Conservation (phyloP, 768 basidiomycete genomes). For the Agrocybe pediades region DNA sequence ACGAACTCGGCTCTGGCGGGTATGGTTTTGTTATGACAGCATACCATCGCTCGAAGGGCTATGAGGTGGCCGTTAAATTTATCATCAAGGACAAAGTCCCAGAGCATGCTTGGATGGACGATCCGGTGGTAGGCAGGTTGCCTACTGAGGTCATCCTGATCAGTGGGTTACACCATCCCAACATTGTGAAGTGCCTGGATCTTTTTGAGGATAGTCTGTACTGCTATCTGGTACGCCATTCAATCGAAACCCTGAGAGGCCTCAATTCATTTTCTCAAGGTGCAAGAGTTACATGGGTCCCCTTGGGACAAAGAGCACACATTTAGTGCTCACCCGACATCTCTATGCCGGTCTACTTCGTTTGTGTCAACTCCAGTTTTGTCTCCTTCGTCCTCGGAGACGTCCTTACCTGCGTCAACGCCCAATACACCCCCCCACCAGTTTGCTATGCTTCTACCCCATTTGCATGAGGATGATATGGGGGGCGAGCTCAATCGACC, state of each 20-base stretch:
- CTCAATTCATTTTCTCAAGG: conserved; percentile 41
- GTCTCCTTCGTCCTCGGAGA: conserved; percentile 44
- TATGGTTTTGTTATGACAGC: conserved; percentile 97
- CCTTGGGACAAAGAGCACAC: conserved; percentile 70
- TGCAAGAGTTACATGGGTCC: conserved; percentile 91
- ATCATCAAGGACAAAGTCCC: conserved; percentile 80
- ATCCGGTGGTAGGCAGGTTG: conserved; percentile 60
- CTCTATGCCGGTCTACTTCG: conserved; percentile 20
- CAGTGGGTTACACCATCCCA: conserved; percentile 71
- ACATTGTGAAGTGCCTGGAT: conserved; percentile 82
- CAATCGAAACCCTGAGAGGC: background rate
- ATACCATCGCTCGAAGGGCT: conserved; percentile 52
- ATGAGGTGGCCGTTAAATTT: conserved; percentile 93
- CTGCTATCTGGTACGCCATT: conserved; percentile 77
- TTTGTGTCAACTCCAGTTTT: conserved; percentile 50
- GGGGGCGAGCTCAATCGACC: conserved; percentile 18
- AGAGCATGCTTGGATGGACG: conserved; percentile 61
- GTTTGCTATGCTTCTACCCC: conserved; percentile 21
- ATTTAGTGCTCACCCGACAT: conserved; percentile 21
- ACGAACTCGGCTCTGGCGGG: conserved; percentile 87
- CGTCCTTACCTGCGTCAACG: conserved; percentile 28
- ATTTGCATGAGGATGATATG: conserved; percentile 4
- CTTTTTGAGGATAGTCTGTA: conserved; percentile 82
- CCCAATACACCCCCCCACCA: conserved; percentile 28
- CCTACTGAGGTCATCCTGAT: conserved; percentile 86